Percentiles rank a stretch among this genome's conserved stretches.
Conservation (phyloP, 2,329 filamentous ascomycete genomes). For the Bipolaris victoriae region DNA sequence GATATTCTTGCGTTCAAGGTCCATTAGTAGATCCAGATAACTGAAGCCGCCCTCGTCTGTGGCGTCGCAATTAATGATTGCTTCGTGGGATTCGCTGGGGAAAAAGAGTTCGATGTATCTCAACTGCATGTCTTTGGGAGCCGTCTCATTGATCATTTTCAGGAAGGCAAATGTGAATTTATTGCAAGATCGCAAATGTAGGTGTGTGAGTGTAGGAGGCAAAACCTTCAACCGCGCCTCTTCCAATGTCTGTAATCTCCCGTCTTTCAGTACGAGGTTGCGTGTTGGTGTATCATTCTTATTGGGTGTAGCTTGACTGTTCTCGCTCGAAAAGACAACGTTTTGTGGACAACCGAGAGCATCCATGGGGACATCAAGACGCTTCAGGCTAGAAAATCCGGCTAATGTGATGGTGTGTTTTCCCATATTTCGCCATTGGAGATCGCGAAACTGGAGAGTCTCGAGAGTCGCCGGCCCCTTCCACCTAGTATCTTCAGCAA, state of each 20-base stretch:
- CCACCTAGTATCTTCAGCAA: slow-evolving; percentile 14
- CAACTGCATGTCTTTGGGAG: slow-evolving; percentile 5
- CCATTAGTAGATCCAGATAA: slow-evolving; percentile 8
- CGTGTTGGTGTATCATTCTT: not conserved
- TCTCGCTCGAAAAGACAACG: slow-evolving; percentile 8
- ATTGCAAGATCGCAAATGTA: slow-evolving; percentile 23
- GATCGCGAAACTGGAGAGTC: slow-evolving; percentile 12
- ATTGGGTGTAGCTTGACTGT: not conserved
- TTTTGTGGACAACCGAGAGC: slow-evolving; percentile 9
- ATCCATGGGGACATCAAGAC: slow-evolving; percentile 19
- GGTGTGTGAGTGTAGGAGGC: slow-evolving; percentile 9
- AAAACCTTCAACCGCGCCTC: slow-evolving; percentile 8
- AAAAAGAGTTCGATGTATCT: slow-evolving; percentile 22
- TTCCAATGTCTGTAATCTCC: not conserved
- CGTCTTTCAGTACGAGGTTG: not conserved
- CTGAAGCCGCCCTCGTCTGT: slow-evolving; percentile 2
- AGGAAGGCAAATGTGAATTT: slow-evolving; percentile 12
- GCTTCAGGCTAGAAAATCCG: slow-evolving; percentile 11
- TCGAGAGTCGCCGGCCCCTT: slow-evolving; percentile 17
- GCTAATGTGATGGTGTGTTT: slow-evolving; percentile 18
- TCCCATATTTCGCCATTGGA: slow-evolving; percentile 19
- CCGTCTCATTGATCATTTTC: slow-evolving; percentile 8
- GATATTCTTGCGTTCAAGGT: slow-evolving; percentile 9
- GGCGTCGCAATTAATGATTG: slow-evolving; percentile 15
- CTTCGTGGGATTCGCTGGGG: slow-evolving; percentile 10